Percentiles rank a stretch among this genome's conserved stretches.
Evolutionary conservation across 2,329 filamentous ascomycete species (phyloP).

Genomic region (Penicillium sp.): DNA sequence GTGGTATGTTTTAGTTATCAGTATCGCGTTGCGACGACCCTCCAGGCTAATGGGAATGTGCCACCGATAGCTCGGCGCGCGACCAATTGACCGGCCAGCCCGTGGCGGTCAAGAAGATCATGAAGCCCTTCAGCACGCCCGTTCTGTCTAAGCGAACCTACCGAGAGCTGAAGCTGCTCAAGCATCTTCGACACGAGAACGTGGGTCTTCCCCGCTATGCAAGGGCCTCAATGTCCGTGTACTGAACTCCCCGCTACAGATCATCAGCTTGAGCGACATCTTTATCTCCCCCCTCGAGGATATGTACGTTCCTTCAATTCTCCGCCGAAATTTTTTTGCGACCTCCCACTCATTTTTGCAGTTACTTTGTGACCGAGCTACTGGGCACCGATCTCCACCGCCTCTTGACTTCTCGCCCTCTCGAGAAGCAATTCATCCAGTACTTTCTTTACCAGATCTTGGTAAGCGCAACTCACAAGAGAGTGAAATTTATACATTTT

Average conservation of each 20-base stretch:
- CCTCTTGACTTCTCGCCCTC: conserved; percentile 86
- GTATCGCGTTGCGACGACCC: conserved; percentile 3
- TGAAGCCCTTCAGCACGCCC: conserved; percentile 99
- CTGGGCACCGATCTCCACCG: conserved; percentile 95
- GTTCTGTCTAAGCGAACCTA: conserved; percentile 97
- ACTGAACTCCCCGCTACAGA: conserved; percentile 50
- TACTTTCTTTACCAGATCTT: conserved; percentile 99
- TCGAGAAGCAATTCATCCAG: conserved; percentile 99
- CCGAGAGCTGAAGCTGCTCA: conserved; percentile 92
- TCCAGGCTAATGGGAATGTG: conserved; percentile 14
- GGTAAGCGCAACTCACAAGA: conserved; percentile 54
- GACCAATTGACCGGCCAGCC: conserved; percentile 96
- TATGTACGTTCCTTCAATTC: conserved; percentile 63
- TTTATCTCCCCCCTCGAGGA: conserved; percentile 99
- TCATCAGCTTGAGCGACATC: conserved; percentile 98
- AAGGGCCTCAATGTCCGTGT: not conserved
- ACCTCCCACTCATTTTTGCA: conserved; percentile 37
- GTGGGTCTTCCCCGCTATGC: conserved; percentile 50
- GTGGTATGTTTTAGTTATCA: conserved; percentile 62
- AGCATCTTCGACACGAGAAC: conserved; percentile 96
- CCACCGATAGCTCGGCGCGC: conserved; percentile 73
- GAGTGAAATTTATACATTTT: not conserved
- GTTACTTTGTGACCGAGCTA: conserved; percentile 97
- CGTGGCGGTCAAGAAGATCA: conserved; percentile 99
- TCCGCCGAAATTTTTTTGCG: not conserved